Evolutionary conservation across 768 basidiomycete genomes (phyloP).

Genomic region (Strobilomyces confusus): DNA sequence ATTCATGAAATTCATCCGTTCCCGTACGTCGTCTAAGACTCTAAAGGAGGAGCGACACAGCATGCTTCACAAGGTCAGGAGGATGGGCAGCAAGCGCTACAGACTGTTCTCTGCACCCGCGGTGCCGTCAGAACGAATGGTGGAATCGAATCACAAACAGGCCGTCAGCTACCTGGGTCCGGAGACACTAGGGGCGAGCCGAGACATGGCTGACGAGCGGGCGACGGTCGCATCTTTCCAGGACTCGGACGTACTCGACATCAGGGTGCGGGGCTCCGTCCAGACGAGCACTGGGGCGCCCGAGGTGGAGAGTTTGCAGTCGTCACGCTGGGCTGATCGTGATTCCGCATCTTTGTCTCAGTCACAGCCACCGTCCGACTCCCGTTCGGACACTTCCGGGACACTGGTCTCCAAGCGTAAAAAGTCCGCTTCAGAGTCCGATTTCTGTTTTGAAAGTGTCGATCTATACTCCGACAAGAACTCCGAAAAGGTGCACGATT

Average conservation of each 20-base stretch:
- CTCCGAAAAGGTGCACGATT: not conserved
- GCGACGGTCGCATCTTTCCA: not conserved
- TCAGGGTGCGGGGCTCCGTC: slow-evolving; percentile 8
- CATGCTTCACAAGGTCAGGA: slow-evolving; percentile 6
- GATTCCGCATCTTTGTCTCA: slow-evolving; percentile 11
- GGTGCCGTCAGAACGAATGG: not conserved
- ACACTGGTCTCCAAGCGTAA: slow-evolving; percentile 13
- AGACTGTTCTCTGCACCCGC: slow-evolving; percentile 18
- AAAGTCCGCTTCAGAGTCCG: slow-evolving; percentile 16
- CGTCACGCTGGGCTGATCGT: not conserved
- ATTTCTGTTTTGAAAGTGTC: not conserved
- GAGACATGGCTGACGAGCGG: not conserved
- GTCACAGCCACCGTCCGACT: slow-evolving; percentile 5
- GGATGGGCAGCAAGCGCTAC: slow-evolving; percentile 6
- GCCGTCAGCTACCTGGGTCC: not conserved
- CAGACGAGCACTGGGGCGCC: not conserved
- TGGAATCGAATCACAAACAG: not conserved
- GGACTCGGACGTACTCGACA: slow-evolving; percentile 23
- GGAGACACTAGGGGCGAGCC: not conserved
- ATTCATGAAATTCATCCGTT: slow-evolving; percentile 11
- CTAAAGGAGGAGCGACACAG: slow-evolving; percentile 4
- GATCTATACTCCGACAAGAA: slow-evolving; percentile 11
- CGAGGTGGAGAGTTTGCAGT: not conserved
- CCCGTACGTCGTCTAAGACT: slow-evolving; percentile 9
- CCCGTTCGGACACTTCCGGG: slow-evolving; percentile 14